A percentile compares a stretch with the other conserved stretches of the same genome.
Conservation (phyloP, 352 stramenopile species). For the Thraustotheca clavata region DNA sequence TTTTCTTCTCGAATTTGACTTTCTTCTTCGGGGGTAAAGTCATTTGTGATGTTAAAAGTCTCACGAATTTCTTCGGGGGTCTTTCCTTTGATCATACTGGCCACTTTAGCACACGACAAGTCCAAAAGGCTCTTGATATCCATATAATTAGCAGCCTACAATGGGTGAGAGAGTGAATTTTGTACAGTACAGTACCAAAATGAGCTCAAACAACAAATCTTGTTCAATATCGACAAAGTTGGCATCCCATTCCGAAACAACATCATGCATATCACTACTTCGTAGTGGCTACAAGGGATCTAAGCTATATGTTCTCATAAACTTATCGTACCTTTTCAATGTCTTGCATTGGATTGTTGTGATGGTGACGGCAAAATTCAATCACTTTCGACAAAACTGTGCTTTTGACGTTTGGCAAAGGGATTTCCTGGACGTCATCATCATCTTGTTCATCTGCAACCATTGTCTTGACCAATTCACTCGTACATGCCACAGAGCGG, state of each 20-base stretch:
- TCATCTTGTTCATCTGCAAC: conserved; percentile 95
- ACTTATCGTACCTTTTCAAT: conserved; percentile 92
- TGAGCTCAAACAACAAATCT: conserved; percentile 99
- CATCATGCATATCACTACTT: conserved; percentile 96
- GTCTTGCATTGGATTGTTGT: conserved; percentile 97
- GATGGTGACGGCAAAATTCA: conserved; percentile 93
- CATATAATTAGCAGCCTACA: conserved; percentile 98
- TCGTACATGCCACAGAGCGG: conserved; percentile 93
- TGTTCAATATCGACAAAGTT: conserved; percentile 99
- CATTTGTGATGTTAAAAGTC: conserved; percentile 99
- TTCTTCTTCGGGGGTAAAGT: conserved; percentile 99
- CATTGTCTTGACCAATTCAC: conserved; percentile 96
- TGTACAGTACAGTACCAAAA: conserved; percentile 46
- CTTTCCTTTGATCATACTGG: conserved; percentile 94
- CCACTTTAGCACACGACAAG: conserved; percentile 86
- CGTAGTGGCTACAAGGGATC: conserved; percentile 84
- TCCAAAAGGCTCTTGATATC: conserved; percentile 97
- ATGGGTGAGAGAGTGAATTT: not conserved
- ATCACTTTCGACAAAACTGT: conserved; percentile 95
- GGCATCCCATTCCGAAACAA: conserved; percentile 99
- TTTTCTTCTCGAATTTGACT: conserved; percentile 99
- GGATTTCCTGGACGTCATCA: conserved; percentile 94
- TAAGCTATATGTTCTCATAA: not conserved
- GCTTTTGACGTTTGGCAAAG: conserved; percentile 97
- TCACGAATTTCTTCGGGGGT: conserved; percentile 99